Evolutionary conservation across 2,329 filamentous ascomycete genomes (phyloP).

Genomic region (Xylariaceae sp.): DNA sequence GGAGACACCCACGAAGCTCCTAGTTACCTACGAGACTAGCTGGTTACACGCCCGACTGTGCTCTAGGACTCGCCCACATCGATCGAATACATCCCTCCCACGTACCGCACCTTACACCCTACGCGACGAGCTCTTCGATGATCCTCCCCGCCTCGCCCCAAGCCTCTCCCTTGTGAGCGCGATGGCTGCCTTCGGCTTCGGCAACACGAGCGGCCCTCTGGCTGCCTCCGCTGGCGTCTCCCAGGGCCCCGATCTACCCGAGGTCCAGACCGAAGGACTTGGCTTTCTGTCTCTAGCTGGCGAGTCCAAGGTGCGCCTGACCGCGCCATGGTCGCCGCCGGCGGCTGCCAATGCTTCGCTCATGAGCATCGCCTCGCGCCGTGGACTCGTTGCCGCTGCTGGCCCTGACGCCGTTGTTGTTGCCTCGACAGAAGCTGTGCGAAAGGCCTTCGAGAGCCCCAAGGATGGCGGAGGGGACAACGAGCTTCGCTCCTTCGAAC

Average conservation of each 20-base stretch:
- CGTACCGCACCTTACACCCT: neutral
- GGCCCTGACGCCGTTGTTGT: constrained; percentile 73
- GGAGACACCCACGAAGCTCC: too few relatives aligned
- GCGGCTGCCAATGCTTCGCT: constrained; percentile 75
- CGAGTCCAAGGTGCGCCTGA: constrained; percentile 76
- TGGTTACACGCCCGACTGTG: too few relatives aligned
- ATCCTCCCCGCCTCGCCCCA: too few relatives aligned
- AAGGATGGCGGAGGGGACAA: constrained; percentile 53
- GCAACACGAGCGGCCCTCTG: constrained; percentile 20
- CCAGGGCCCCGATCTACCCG: constrained; percentile 61
- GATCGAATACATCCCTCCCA: too few relatives aligned
- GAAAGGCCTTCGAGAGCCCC: constrained; percentile 61
- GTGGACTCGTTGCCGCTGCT: constrained; percentile 78
- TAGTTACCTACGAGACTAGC: too few relatives aligned
- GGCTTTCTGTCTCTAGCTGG: constrained; percentile 75
- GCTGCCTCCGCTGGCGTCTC: constrained; percentile 16
- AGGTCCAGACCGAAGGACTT: constrained; percentile 78
- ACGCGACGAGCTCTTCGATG: neutral
- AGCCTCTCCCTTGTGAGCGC: neutral
- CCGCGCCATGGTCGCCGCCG: constrained; percentile 67
- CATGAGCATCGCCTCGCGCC: constrained; percentile 70
- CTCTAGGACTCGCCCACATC: too few relatives aligned
- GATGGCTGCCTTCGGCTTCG: constrained; percentile 23
- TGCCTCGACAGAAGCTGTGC: constrained; percentile 67
- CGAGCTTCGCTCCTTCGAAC: constrained; percentile 62